These are phyloP conservation scores for Diaporthe citriasiana DNA, from an alignment of 2,329 filamentous ascomycete species.

Conservation along the genomic window DNA sequence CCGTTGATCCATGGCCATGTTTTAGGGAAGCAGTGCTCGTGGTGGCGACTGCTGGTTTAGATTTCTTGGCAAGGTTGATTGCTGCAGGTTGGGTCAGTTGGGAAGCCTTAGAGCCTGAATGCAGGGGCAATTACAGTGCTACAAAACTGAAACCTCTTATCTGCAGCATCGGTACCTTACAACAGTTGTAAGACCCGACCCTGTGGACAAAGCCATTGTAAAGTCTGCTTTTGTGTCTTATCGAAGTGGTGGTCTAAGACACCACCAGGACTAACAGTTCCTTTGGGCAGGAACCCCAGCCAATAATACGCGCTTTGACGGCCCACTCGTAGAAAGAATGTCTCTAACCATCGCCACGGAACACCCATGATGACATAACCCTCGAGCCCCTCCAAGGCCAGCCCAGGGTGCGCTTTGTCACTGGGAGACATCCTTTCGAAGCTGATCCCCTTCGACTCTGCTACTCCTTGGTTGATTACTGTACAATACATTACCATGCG, in stretches of 20 bases:
- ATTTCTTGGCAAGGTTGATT: no score
- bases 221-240: not conserved
- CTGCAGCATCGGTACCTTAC: not conserved
- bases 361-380: slow-evolving; percentile 32
- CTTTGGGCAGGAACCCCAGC: not conserved
- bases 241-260: not conserved
- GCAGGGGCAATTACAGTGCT: no score
- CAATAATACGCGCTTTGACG: not conserved
- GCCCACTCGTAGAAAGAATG: slow-evolving; percentile 1
- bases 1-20: not conserved
- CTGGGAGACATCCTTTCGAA: not conserved
- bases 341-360: slow-evolving; percentile 16
- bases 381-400: slow-evolving; percentile 11
- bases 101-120: not conserved
- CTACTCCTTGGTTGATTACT: slow-evolving; percentile 13
- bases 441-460: not conserved
- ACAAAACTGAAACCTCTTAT: not conserved
- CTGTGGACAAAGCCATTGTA: not conserved
- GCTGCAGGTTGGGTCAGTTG: not conserved
- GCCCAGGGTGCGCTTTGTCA: slow-evolving; percentile 3
- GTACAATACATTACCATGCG: slow-evolving; percentile 13
- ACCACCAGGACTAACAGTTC: not conserved
- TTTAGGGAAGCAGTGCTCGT: not conserved
- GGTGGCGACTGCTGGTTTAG: not conserved
- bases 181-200: not conserved